Evolutionary conservation across 768 basidiomycete species (phyloP).

Genomic region (Fistulinella prunicolor): DNA sequence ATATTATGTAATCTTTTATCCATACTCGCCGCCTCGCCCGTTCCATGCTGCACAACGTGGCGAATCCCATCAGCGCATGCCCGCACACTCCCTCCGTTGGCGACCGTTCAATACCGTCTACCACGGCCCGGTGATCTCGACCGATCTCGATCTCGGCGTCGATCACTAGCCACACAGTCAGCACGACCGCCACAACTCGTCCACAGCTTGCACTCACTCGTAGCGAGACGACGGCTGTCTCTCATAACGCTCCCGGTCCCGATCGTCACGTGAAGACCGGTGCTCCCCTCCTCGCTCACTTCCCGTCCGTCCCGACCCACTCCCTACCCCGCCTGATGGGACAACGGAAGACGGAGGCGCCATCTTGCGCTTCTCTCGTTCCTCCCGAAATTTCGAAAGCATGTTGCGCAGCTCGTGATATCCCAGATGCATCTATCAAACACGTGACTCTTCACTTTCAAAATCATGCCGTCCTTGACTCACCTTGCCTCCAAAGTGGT

Average conservation of each 20-base stretch:
- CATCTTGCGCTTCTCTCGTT: slow-evolving; percentile 78
- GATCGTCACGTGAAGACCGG: slow-evolving; percentile 58
- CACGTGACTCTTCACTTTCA: slow-evolving; percentile 30
- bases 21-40: slow-evolving; percentile 18
- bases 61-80: slow-evolving; percentile 9
- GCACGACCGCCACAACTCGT: slow-evolving; percentile 15
- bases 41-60: slow-evolving; percentile 25
- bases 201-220: slow-evolving; percentile 52
- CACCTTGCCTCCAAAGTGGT: slow-evolving; percentile 99
- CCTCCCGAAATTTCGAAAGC: slow-evolving; percentile 86
- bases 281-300: slow-evolving; percentile 50
- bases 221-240: slow-evolving; percentile 67
- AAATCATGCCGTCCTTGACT: slow-evolving; percentile 28
- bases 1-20: slow-evolving; percentile 7
- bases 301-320: slow-evolving; percentile 40
- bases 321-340: slow-evolving; percentile 35
- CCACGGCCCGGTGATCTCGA: slow-evolving; percentile 65
- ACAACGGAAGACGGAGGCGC: slow-evolving; percentile 42
- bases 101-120: slow-evolving; percentile 45
- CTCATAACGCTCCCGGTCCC: slow-evolving; percentile 71
- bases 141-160: slow-evolving; percentile 69
- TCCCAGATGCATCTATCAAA: slow-evolving; percentile 90
- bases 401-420: slow-evolving; percentile 98
- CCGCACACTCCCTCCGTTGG: background rate
- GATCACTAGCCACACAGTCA: slow-evolving; percentile 46